These are phyloP conservation scores for Cyberlindnera samutprakarnensis DNA, from an alignment of 805 yeast genomes.

Conservation along the genomic window DNA sequence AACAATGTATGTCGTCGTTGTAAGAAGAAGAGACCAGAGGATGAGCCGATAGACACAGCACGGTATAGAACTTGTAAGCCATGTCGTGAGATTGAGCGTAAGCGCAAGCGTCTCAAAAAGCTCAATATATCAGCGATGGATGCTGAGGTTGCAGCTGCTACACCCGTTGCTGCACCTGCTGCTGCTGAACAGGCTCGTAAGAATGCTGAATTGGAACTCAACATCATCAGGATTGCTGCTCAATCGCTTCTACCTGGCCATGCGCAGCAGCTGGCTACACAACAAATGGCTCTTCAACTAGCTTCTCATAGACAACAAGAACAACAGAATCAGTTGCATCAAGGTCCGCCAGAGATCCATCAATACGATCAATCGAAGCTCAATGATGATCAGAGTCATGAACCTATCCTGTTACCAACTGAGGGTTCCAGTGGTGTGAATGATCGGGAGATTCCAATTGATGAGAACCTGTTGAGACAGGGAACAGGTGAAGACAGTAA, in stretches of 20 bases:
- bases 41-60: slow-evolving; percentile 23
- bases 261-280: slow-evolving; percentile 1
- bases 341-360: slow-evolving; percentile 16
- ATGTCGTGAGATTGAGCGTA: slow-evolving; percentile 23
- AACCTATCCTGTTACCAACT: slow-evolving; percentile 8
- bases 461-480: slow-evolving; percentile 12
- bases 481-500: slow-evolving; percentile 6
- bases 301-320: neutral
- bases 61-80: slow-evolving; percentile 25
- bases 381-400: neutral
- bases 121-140: slow-evolving; percentile 9
- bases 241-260: slow-evolving; percentile 9
- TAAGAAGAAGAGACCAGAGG: slow-evolving; percentile 24
- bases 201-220: slow-evolving; percentile 14
- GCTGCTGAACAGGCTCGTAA: too few relatives aligned
- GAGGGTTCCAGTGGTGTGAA: slow-evolving; percentile 2
- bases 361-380: slow-evolving; percentile 14
- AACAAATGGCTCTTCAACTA: slow-evolving; percentile 1
- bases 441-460: slow-evolving; percentile 16
- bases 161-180: too few relatives aligned
- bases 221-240: slow-evolving; percentile 14
- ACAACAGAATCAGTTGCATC: slow-evolving; percentile 3
- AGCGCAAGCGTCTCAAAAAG: slow-evolving; percentile 18
- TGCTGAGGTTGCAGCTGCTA: slow-evolving; percentile 6
- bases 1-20: slow-evolving; percentile 22